Conservation (phyloP, 495 filamentous ascomycete genomes). For the Aspergillus wentii region DNA sequence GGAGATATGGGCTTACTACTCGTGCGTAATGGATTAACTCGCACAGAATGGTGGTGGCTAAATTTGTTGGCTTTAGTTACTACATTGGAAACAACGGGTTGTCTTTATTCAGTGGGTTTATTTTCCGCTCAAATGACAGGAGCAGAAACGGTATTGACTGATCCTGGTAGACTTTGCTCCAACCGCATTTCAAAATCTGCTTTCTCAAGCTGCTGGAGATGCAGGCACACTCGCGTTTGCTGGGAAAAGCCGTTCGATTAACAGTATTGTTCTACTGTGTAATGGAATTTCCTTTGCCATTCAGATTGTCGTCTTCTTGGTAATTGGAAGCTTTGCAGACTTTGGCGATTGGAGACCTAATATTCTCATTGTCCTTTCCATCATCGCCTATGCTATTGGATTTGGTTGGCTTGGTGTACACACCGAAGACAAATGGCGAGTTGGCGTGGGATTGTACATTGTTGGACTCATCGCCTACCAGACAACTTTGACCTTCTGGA, state of each 20-base stretch:
- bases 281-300: conserved; percentile 64
- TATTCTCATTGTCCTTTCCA: conserved; percentile 54
- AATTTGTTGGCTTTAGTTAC: conserved; percentile 32
- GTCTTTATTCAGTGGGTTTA: conserved; percentile 53
- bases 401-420: conserved; percentile 64
- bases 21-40: conserved; percentile 24
- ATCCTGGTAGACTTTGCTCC: conserved; percentile 51
- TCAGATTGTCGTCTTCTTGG: conserved; percentile 54
- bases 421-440: conserved; percentile 47
- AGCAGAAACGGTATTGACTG: conserved; percentile 1
- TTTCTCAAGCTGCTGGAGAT: conserved; percentile 52
- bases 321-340: conserved; percentile 53
- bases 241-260: conserved; percentile 46
- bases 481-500: conserved; percentile 64
- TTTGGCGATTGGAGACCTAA: conserved; percentile 59
- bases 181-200: conserved; percentile 60
- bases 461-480: conserved; percentile 62
- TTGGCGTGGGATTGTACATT: conserved; percentile 55
- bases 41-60: conserved; percentile 14
- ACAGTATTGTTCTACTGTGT: conserved; percentile 56
- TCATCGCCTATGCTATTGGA: conserved; percentile 55
- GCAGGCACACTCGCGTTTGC: conserved; percentile 45
- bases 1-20: conserved; percentile 65
- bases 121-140: too few species aligned
- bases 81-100: conserved; percentile 67